Base-by-base conservation (phyloP, 2,329 filamentous ascomycete genomes). In the Scytalidium sp. region DNA sequence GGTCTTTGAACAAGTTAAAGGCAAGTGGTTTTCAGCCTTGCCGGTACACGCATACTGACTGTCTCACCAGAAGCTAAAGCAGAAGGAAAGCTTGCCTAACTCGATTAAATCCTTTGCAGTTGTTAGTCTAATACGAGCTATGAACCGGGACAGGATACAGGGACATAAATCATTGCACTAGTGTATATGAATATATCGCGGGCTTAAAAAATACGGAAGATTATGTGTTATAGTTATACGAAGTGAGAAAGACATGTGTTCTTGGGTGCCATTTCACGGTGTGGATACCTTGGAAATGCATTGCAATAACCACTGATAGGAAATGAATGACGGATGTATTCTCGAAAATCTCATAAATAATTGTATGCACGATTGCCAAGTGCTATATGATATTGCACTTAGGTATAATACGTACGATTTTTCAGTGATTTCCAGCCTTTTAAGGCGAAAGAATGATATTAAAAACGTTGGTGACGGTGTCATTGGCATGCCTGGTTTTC, bases 1-100 rank as follows among this genome's bases (percentile, higher is more conserved):
- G 83, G 94, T 97, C 50, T 97, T 97, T 71, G 94, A 97, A 63
- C 92, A 97, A 75, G 93, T 97, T 64, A 90, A 84, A 71, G 88
- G 83, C 84, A 72, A 56, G 72, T 61, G 40, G 17, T 39, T 15
- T 32, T 10, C 6, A 13, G n/a, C 10, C 36, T 29, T 17, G 42
- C 19, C 21, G 1, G 3, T 44, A 44, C 44, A 15, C 19, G 29
- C 20, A 46, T 41, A 44, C 67, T 73, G 61, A 74, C 52, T 45
- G 13, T 15, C 2, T 9, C 21, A 45, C 50, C 60, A 84, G 87
- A 90, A 65, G 87, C 87, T 58, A 88, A 85, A 64, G 78, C 81
- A 25, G 85, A 89, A 19, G 87, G 88, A 59, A 90, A 89, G 70
- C 72, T 90, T 53, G 69, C 66, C 54, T 80, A 70, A 64, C 56